Evolutionary conservation across 768 basidiomycete species (phyloP), one percentile per base, ranked within the genome.

Genomic region (Tylopilus rubrobrunneus): DNA sequence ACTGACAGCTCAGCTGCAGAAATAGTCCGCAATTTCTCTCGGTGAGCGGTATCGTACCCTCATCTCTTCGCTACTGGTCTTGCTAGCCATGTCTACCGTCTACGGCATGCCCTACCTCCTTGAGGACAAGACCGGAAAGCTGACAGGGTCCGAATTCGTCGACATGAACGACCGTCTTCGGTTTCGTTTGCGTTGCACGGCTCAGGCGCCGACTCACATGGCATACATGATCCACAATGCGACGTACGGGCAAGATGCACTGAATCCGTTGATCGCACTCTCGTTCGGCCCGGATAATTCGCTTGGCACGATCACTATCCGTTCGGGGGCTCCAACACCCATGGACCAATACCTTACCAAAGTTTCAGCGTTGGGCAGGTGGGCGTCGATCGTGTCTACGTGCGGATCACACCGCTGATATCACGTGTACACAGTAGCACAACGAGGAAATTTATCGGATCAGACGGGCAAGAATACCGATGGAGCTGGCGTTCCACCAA

Each of bases 101-200:
- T 83, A 80, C 55, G 81, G 79, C 52, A 71, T 85, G 61, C 81
- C 84, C 37, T 80, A 72, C 67, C 78, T 86, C 60, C 79, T 89
- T 52, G 82, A 85, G 63, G 86, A 87, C 71, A 79, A 72, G 51
- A 79, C 78, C 7, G 85, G 84, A 5, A 68, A 62, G 34, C 67
- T 83, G 36, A 70, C 72, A 12, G 81, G 78, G 34, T 78, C 83
- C 4, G 78, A 83, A 19, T 88, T 83, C 62, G 63, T 77, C 46
- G 87, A 88, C 68, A 72, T 86, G 57, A 74, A 87, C 66, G 81
- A 81, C 45, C 83, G 86, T 19, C 74, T 85, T 63, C 71, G 71
- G 29, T 70, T 85, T 56, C 66, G 63, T 48, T 71, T 83, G 51
- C 75, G 77, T 34, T 77, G 81, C 56, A 82, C 78, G 9, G 71